Evolutionary conservation across 495 filamentous ascomycete genomes (phyloP), one percentile per base, ranked within the genome.

Genomic region (Entonaema liquescens): DNA sequence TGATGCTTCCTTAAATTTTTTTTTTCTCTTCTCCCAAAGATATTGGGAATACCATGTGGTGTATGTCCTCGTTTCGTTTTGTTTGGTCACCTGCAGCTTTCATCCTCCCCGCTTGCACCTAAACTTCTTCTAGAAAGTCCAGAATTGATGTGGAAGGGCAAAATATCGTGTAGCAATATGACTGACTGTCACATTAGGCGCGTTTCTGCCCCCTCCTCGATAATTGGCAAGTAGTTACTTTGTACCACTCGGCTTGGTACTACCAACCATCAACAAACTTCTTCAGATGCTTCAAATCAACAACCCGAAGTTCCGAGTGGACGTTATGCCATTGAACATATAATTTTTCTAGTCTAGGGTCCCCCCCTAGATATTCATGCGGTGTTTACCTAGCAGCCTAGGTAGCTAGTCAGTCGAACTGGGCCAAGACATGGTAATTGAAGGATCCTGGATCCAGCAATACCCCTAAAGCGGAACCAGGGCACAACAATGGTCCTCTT

Each of bases 401-500:
- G 50, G 15, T 58, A 58, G 42, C 29, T 50, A 50, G 50, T 13
- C 53, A 58, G 42, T 65, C 52, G 52, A 67, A 67, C 59, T 72
- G 33, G 61, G 61, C 61, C 50, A 72, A 72, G 70, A 68, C 65
- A 68, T 72, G 63, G 54, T 64, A 67, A 65, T 65, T 59, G 70
- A 68, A 68, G 70, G 70, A 68, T 71, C 62, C 56, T 67, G 56
- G 64, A 67, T 69, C 61, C 57, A 72, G 63, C 54, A 68, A 58
- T 61, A 53, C 62, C 73, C 57, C 69, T 53, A 69, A 62, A 54
- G 66, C 65, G 65, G 61, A 73, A 70, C 70, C 65, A 62, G 47
- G 68, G 71, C 58, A 67, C 62, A 56, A 47, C 56, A 65, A 65
- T 64, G 38, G 56, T 40, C 65, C 49, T 59, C 57, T 63, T 58